phyloP scores from a whole-genome alignment of 208 protist species.

The Crithidia thermophila region DNA sequence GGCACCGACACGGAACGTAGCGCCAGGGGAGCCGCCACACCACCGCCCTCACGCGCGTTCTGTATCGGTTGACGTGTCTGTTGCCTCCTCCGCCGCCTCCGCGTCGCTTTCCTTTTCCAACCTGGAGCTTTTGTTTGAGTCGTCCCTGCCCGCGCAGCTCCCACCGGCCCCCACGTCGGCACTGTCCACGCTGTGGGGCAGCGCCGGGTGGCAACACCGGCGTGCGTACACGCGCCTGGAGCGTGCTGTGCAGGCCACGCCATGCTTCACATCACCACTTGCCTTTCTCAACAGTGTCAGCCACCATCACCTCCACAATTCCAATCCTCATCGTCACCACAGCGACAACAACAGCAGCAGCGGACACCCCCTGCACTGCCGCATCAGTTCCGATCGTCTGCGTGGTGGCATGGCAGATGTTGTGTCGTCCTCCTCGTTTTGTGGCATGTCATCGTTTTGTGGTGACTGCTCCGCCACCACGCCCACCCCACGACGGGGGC shows the following conservation, averaged over 20 bases:
- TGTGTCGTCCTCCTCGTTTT: neutral
- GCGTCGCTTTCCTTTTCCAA: neutral
- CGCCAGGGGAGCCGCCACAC: too few species aligned
- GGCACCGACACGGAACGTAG: too few species aligned
- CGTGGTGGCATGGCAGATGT: too few species aligned
- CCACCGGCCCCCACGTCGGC: neutral
- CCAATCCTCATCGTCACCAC: too few species aligned
- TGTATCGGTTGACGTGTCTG: too few species aligned
- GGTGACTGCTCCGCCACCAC: neutral
- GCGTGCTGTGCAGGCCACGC: conserved; percentile 7
- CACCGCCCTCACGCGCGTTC: too few species aligned
- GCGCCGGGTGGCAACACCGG: neutral
- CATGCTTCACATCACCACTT: neutral
- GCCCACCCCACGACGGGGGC: neutral
- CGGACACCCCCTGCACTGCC: too few species aligned
- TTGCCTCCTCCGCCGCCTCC: neutral
- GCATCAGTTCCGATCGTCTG: too few species aligned
- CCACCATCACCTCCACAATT: too few species aligned
- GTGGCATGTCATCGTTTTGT: neutral
- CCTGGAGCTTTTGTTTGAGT: too few species aligned
- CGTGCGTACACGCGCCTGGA: conserved; percentile 6
- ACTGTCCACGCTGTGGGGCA: too few species aligned
- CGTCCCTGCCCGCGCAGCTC: neutral
- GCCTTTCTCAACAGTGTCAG: too few species aligned
- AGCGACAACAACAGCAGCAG: neutral